Conservation (phyloP, 768 basidiomycete genomes). For the Calocybe cyanea region DNA sequence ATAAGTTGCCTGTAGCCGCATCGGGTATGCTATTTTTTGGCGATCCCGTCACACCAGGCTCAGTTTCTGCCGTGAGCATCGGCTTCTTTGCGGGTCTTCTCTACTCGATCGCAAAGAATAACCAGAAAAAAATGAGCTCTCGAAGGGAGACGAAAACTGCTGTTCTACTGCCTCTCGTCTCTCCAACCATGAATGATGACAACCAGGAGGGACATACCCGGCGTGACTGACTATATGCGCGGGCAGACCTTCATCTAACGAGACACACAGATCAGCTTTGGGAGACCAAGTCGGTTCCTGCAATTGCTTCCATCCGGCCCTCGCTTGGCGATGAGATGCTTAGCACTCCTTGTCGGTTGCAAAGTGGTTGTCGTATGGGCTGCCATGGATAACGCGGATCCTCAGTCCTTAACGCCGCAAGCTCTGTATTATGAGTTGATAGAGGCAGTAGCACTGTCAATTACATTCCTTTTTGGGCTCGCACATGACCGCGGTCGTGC, state of each 20-base stretch:
- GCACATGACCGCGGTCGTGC: background rate
- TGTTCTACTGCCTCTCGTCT: conserved; percentile 72
- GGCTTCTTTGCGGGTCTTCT: conserved; percentile 92
- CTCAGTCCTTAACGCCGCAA: conserved; percentile 1
- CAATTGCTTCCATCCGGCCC: too few relatives aligned
- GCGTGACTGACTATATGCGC: too few relatives aligned
- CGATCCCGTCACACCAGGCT: conserved; percentile 82
- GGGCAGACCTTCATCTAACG: too few relatives aligned
- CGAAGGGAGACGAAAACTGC: conserved; percentile 42
- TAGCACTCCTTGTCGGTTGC: background rate
- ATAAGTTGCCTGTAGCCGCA: conserved; percentile 96
- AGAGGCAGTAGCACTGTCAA: background rate
- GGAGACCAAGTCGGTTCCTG: too few relatives aligned
- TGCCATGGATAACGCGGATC: background rate
- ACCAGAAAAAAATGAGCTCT: conserved; percentile 77
- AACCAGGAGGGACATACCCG: too few relatives aligned
- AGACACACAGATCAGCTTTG: too few relatives aligned
- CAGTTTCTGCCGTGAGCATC: conserved; percentile 79
- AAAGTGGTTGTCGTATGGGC: background rate
- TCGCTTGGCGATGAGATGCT: too few relatives aligned
- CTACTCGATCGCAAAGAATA: conserved; percentile 93
- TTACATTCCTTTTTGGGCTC: background rate
- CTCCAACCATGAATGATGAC: too few relatives aligned
- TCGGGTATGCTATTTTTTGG: conserved; percentile 99
- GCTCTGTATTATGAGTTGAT: background rate